A percentile compares a stretch with the other conserved stretches of the same genome.
phyloP scores from a whole-genome alignment of 1,284 basidiomycete species.

The Pseudozyma pruni region DNA sequence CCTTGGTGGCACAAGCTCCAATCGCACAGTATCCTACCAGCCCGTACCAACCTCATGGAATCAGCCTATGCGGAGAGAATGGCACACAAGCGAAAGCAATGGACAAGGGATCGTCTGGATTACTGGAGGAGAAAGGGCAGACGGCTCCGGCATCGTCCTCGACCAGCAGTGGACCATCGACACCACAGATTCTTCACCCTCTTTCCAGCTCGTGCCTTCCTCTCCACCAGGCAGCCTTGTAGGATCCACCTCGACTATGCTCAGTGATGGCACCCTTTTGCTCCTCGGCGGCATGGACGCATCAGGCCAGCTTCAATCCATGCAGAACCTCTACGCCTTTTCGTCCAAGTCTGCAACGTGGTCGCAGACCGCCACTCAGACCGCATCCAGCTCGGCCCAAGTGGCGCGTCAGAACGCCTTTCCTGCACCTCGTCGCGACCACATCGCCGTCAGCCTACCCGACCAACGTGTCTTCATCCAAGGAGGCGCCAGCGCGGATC shows the following conservation, averaged over 20 bases:
- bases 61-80: constrained; percentile 57
- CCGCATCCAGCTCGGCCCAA: constrained; percentile 1
- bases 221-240: constrained; percentile 43
- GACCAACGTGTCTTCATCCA: constrained; percentile 58
- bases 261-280: constrained; percentile 58
- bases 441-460: constrained; percentile 59
- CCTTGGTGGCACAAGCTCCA: constrained; percentile 22
- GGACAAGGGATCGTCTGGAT: constrained; percentile 45
- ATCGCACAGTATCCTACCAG: constrained; percentile 19
- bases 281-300: constrained; percentile 54
- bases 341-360: constrained; percentile 32
- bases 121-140: constrained; percentile 58
- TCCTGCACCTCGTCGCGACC: constrained; percentile 53
- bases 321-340: constrained; percentile 47
- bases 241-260: constrained; percentile 52
- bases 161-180: constrained; percentile 50
- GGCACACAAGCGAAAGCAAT: constrained; percentile 52
- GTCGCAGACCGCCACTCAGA: constrained; percentile 28
- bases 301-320: constrained; percentile 44
- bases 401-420: constrained; percentile 11
- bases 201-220: constrained; percentile 18
- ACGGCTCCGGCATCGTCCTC: constrained; percentile 49
- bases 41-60: constrained; percentile 38
- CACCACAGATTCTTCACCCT: constrained; percentile 11
- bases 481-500: constrained; percentile 56